phyloP scores from a whole-genome alignment of 768 basidiomycete species.

The Leccinum disarticulatum region DNA sequence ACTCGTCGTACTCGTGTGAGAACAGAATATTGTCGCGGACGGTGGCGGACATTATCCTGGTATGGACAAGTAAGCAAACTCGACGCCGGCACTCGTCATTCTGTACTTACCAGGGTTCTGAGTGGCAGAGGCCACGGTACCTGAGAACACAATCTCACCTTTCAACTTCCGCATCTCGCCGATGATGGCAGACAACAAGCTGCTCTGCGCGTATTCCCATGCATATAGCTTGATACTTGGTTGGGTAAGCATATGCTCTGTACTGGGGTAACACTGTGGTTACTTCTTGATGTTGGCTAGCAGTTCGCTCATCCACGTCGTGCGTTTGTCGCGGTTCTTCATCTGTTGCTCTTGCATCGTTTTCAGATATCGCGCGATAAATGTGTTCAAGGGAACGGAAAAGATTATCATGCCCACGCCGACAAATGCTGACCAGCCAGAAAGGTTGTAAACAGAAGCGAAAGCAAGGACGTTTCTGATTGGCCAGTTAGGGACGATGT shows the following conservation, averaged over 20 bases:
- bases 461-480: constrained; percentile 84
- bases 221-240: constrained; percentile 87
- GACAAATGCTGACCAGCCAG: constrained; percentile 90
- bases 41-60: constrained; percentile 80
- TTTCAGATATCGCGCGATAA: constrained; percentile 69
- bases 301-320: constrained; percentile 90
- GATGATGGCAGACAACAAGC: constrained; percentile 77
- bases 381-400: constrained; percentile 72
- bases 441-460: constrained; percentile 81
- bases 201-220: constrained; percentile 96
- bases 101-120: constrained; percentile 79
- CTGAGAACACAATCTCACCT: constrained; percentile 68
- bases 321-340: constrained; percentile 87
- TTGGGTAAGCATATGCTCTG: background rate
- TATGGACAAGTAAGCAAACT: background rate
- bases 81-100: background rate
- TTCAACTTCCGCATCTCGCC: constrained; percentile 82
- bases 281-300: constrained; percentile 87
- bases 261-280: background rate
- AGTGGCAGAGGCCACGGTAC: constrained; percentile 78
- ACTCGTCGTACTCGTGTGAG: constrained; percentile 83
- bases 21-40: constrained; percentile 92
- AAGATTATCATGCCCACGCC: constrained; percentile 88
- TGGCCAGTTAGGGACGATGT: background rate
- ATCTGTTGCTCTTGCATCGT: constrained; percentile 85